A percentile compares a stretch with the other conserved stretches of the same genome.
These are phyloP conservation scores for Rusavskia elegans DNA, from an alignment of 495 filamentous ascomycete genomes.

Conservation along the genomic window DNA sequence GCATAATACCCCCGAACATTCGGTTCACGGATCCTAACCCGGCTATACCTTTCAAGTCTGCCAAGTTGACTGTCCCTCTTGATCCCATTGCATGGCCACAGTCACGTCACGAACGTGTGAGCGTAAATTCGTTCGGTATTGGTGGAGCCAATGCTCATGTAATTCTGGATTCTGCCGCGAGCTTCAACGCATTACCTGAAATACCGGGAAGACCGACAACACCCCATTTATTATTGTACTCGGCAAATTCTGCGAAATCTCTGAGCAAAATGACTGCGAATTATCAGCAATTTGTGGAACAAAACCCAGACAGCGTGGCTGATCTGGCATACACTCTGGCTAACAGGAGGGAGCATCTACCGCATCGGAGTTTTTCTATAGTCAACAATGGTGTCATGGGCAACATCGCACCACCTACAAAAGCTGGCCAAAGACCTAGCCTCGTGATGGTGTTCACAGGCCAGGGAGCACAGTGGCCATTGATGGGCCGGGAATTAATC, in stretches of 20 bases:
- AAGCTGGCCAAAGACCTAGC: not conserved
- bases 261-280: not conserved
- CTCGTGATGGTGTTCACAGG: slow-evolving; percentile 15
- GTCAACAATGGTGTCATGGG: slow-evolving; percentile 1
- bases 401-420: not conserved
- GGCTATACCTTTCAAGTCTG: slow-evolving; percentile 14
- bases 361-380: slow-evolving; percentile 6
- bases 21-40: slow-evolving; percentile 19
- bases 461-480: slow-evolving; percentile 14
- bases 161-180: slow-evolving; percentile 4
- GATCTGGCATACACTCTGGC: slow-evolving; percentile 15
- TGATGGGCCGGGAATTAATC: slow-evolving; percentile 9
- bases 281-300: slow-evolving; percentile 1
- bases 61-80: slow-evolving; percentile 10
- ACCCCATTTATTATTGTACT: not conserved
- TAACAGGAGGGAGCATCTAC: slow-evolving; percentile 11
- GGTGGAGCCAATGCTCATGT: slow-evolving; percentile 20
- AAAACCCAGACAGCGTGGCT: not conserved
- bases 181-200: not conserved
- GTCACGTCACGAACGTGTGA: slow-evolving; percentile 10
- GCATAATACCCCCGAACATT: slow-evolving; percentile 21
- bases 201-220: not conserved
- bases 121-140: slow-evolving; percentile 20
- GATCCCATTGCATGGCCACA: slow-evolving; percentile 19
- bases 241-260: not conserved